These are phyloP conservation scores for Wickerhamomyces sp. DNA, from an alignment of 1,139 yeast genomes.

Conservation along the genomic window DNA sequence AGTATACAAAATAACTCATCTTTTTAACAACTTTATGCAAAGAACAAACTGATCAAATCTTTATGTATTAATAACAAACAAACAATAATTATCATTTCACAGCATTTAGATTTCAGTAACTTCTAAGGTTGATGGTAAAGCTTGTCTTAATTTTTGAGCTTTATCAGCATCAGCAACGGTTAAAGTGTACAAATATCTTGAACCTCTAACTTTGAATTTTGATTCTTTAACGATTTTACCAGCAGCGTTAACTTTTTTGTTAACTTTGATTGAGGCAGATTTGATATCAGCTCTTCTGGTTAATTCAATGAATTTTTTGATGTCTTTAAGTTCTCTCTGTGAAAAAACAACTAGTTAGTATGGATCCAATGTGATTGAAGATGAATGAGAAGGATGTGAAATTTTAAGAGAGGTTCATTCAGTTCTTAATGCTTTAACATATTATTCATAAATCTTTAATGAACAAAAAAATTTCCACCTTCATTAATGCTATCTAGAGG, in stretches of 20 bases:
- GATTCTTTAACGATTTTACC: conserved; percentile 89
- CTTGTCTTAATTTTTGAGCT: conserved; percentile 97
- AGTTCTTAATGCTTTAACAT: too few relatives aligned
- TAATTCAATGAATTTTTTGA: conserved; percentile 96
- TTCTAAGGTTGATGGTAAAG: conserved; percentile 93
- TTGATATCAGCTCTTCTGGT: conserved; percentile 97
- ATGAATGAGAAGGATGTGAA: background rate
- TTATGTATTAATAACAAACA: background rate
- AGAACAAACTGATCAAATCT: background rate
- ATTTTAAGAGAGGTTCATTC: background rate
- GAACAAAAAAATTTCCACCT: too few relatives aligned
- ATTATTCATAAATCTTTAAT: too few relatives aligned
- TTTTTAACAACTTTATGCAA: conserved; percentile 1
- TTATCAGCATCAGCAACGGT: conserved; percentile 94
- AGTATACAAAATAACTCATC: conserved; percentile 7
- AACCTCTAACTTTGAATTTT: conserved; percentile 98
- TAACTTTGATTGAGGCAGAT: conserved; percentile 85
- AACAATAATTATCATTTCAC: background rate
- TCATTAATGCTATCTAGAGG: too few relatives aligned
- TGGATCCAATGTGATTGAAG: background rate
- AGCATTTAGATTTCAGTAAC: conserved; percentile 57
- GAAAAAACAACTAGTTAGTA: conserved; percentile 1
- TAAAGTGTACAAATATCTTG: conserved; percentile 92
- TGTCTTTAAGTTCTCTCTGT: conserved; percentile 75
- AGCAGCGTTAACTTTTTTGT: conserved; percentile 80